Base-by-base conservation (phyloP, 495 filamentous ascomycete species). In the Haplographium delicatum region DNA sequence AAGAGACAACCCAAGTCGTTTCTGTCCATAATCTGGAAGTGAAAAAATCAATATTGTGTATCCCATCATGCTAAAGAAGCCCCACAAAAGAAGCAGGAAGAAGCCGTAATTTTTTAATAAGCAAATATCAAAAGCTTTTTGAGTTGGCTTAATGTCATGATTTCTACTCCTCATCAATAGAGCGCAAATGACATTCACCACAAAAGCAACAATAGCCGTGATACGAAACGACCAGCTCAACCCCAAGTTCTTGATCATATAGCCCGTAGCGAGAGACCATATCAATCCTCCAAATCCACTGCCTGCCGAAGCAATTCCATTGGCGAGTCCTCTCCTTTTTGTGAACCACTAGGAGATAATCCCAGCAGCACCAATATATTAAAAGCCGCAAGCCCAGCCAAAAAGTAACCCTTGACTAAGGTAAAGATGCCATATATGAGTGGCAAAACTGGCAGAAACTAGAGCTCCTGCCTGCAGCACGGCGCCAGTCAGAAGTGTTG, bases 291-390 rank as follows among this genome's bases (percentile, higher is more conserved):
- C 85, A 23, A 91, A 71, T 13, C 88, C 87, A n/a, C 79, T 83
- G 0, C 88, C 89, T 10, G 80, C 75, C 0, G 86, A 76, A 2
- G 82, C 76, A 44, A 89, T 81, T 2, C 85, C 82, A 62, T 83
- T 88, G 5, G 88, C 87, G 22, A 93, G 73, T 40, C 80, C 81
- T 11, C 86, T 76, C 4, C 76, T 74, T 25, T 77, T 78, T 20
- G 66, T 68, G 66, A 95, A 93, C 89, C 89, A 93, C 58, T 93
- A 86, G 2, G 86, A 79, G 1, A 85, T 72, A 11, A 91, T 78
- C 13, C 81, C 79, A 2, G 85, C 81, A 22, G 78, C 83, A 18
- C 80, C 74, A 6, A 84, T 85, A 65, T 88, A 95, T 16, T 82
- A 73, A 48, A 93, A 85, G 1, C 88, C 86, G 67, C 90, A 77